Percentiles rank a stretch among this genome's conserved stretches.
These are phyloP conservation scores for Crepidotus variabilis DNA, from an alignment of 768 basidiomycete species.

Conservation along the genomic window DNA sequence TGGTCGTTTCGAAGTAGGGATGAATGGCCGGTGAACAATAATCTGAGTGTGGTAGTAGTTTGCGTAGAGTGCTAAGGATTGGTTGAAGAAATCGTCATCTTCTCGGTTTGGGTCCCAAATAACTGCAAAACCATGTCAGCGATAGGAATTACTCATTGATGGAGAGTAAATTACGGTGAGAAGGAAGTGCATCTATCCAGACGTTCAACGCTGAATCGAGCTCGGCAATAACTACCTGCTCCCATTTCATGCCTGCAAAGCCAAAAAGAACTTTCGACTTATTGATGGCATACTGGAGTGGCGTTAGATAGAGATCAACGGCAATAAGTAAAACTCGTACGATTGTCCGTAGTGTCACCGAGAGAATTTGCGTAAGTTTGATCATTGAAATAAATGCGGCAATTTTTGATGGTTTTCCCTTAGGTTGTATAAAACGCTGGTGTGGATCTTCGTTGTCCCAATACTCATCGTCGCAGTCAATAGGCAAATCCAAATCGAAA, in stretches of 20 bases:
- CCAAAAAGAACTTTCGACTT: constrained; percentile 65
- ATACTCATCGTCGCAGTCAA: constrained; percentile 71
- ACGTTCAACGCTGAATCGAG: constrained; percentile 69
- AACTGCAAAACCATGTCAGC: constrained; percentile 24
- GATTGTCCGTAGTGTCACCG: constrained; percentile 61
- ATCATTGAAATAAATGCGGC: constrained; percentile 53
- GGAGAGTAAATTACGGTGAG: constrained; percentile 40
- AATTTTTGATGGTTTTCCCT: constrained; percentile 52
- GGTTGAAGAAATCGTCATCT: constrained; percentile 45
- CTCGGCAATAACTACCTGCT: constrained; percentile 64
- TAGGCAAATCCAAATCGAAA: constrained; percentile 68
- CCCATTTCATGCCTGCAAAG: constrained; percentile 61
- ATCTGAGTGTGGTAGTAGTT: constrained; percentile 62
- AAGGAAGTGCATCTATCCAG: constrained; percentile 67
- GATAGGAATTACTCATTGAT: neutral
- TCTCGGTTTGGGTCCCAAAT: constrained; percentile 52
- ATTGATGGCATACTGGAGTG: constrained; percentile 74
- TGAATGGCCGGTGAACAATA: constrained; percentile 74
- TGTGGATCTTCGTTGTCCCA: constrained; percentile 62
- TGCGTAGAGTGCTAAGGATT: constrained; percentile 55
- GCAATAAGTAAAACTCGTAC: constrained; percentile 29
- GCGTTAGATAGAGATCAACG: neutral
- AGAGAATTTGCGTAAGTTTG: constrained; percentile 60
- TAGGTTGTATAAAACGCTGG: constrained; percentile 67
- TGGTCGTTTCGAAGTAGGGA: constrained; percentile 52